phyloP scores from a whole-genome alignment of 257 asterid genomes.

The Solanum tarapatanum region DNA sequence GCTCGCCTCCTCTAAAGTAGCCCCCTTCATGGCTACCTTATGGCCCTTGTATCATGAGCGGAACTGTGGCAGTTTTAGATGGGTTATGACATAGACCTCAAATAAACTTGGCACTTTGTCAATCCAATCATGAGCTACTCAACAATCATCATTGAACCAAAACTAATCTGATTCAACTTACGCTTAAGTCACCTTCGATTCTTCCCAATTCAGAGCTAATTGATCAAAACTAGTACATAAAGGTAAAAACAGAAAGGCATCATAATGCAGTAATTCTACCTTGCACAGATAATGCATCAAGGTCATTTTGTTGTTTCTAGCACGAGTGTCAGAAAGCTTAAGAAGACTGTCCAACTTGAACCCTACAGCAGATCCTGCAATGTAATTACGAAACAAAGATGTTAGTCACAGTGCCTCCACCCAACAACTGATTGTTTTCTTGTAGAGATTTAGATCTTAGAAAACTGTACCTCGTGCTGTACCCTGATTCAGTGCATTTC shows the following conservation, averaged over 20 bases:
- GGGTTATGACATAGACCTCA: not conserved
- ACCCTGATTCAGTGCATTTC: slow-evolving; percentile 97
- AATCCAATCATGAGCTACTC: not conserved
- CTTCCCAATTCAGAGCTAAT: not conserved
- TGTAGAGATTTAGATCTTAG: not conserved
- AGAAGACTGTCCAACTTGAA: slow-evolving; percentile 97
- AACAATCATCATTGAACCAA: not conserved
- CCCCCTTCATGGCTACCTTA: not conserved
- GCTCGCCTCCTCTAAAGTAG: not conserved
- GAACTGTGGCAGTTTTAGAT: not conserved
- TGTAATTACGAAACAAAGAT: slow-evolving; percentile 5
- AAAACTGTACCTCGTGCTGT: slow-evolving; percentile 74
- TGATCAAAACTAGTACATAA: not conserved
- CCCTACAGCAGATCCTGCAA: slow-evolving; percentile 92
- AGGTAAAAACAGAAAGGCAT: not conserved
- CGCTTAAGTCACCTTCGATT: not conserved
- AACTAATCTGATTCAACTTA: not conserved
- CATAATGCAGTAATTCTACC: slow-evolving; percentile 33
- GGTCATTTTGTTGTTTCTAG: slow-evolving; percentile 94
- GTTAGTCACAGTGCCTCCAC: not conserved
- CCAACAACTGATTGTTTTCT: not conserved
- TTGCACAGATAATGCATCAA: slow-evolving; percentile 95
- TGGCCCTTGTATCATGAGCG: not conserved
- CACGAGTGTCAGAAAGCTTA: slow-evolving; percentile 97
- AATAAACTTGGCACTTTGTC: not conserved